phyloP scores from a whole-genome alignment of 163 green algal genomes.

The Chloromonas sp. region DNA sequence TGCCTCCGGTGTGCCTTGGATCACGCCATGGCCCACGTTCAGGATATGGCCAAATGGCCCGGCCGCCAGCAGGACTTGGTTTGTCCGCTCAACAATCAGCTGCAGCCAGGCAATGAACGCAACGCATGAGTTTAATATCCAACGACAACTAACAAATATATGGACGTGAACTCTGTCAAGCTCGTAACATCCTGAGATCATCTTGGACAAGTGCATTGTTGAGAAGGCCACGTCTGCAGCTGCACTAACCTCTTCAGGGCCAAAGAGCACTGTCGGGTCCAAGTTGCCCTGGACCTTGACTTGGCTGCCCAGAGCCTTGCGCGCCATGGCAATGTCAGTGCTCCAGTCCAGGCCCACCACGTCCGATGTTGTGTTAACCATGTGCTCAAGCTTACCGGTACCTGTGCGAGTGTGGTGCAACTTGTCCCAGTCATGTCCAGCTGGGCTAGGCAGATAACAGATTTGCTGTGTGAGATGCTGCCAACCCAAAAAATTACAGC shows the following conservation, averaged over 20 bases:
- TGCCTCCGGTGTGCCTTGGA: conserved; percentile 89
- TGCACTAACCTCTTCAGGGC: conserved; percentile 46
- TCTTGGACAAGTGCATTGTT: neutral
- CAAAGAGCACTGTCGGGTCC: conserved; percentile 95
- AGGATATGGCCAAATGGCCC: conserved; percentile 85
- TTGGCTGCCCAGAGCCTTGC: conserved; percentile 34
- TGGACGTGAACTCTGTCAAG: too few species aligned
- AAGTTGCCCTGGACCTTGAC: conserved; percentile 82
- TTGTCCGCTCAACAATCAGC: conserved; percentile 69
- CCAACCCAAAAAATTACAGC: too few species aligned
- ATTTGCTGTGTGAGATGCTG: too few species aligned
- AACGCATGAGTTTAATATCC: too few species aligned
- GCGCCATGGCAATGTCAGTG: conserved; percentile 68
- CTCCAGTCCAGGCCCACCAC: conserved; percentile 94
- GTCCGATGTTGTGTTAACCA: conserved; percentile 63
- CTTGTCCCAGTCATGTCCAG: too few species aligned
- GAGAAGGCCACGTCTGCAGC: neutral
- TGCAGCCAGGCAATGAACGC: conserved; percentile 3
- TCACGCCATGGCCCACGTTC: conserved; percentile 94
- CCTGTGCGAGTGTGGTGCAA: conserved; percentile 26
- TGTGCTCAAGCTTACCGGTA: conserved; percentile 81
- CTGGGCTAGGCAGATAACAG: too few species aligned
- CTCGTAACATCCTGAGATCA: too few species aligned
- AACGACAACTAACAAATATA: too few species aligned
- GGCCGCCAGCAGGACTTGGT: conserved; percentile 67